These are phyloP conservation scores for Emmonsiellopsis sp. DNA, from an alignment of 2,329 filamentous ascomycete species.

Conservation along the genomic window DNA sequence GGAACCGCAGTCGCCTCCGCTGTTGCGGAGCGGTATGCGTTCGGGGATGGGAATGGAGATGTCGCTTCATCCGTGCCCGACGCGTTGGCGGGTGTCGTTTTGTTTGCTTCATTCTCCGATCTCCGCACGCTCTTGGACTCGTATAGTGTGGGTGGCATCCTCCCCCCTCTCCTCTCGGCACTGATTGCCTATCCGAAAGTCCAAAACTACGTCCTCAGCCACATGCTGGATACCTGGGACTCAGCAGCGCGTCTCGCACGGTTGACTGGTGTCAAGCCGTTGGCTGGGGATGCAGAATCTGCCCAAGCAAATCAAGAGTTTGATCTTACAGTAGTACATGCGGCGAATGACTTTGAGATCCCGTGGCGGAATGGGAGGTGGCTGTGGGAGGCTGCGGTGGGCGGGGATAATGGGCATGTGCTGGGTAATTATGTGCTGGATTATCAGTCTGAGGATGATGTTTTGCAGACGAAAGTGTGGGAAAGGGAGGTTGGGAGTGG, in stretches of 20 bases:
- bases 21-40: conserved; percentile 62
- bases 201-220: conserved; percentile 50
- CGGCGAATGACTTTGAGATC: conserved; percentile 73
- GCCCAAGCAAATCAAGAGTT: conserved; percentile 45
- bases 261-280: conserved; percentile 24
- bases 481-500: conserved; percentile 18
- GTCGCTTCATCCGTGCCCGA: conserved; percentile 34
- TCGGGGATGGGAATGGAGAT: conserved; percentile 17
- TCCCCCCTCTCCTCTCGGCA: conserved; percentile 68
- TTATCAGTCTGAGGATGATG: conserved; percentile 20
- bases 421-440: conserved; percentile 23
- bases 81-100: conserved; percentile 69
- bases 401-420: conserved; percentile 16
- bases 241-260: conserved; percentile 55
- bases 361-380: conserved; percentile 48
- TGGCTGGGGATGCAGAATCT: conserved; percentile 40
- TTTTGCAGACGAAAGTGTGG: conserved; percentile 30
- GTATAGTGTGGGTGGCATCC: conserved; percentile 68
- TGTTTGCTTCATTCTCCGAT: conserved; percentile 71
- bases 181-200: conserved; percentile 58
- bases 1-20: conserved; percentile 77
- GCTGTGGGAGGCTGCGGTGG: conserved; percentile 32
- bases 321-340: conserved; percentile 67
- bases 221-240: conserved; percentile 74
- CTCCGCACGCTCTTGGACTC: conserved; percentile 63